phyloP scores from a whole-genome alignment of 2,329 filamentous ascomycete species.

The Furcasterigmium sp. region DNA sequence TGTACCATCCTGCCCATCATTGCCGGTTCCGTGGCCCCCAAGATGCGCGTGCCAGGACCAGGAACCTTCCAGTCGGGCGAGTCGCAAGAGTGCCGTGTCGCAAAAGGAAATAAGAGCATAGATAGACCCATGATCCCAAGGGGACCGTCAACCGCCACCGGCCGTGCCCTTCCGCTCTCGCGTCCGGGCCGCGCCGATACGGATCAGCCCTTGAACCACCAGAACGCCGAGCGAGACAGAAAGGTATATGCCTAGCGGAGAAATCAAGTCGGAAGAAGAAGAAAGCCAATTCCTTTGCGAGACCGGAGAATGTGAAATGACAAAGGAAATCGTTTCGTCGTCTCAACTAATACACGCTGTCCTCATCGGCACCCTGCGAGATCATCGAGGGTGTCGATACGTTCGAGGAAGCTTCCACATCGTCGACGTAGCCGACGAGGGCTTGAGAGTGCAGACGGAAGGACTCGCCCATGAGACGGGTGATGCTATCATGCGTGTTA shows the following conservation, averaged over 20 bases:
- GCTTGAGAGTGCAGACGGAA: conserved; percentile 97
- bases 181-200: conserved; percentile 4
- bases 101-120: neutral
- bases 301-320: conserved; percentile 22
- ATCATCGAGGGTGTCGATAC: conserved; percentile 68
- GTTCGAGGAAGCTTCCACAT: conserved; percentile 64
- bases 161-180: conserved; percentile 6
- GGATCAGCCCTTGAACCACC: neutral
- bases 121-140: neutral
- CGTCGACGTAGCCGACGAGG: conserved; percentile 89
- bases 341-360: conserved; percentile 63
- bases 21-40: conserved; percentile 24
- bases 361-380: conserved; percentile 65
- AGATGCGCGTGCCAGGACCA: conserved; percentile 19
- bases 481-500: conserved; percentile 56
- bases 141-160: conserved; percentile 3
- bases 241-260: conserved; percentile 33
- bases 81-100: no score
- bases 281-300: conserved; percentile 22
- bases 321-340: conserved; percentile 48
- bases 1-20: conserved; percentile 30
- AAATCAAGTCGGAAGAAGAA: conserved; percentile 22
- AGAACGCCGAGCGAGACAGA: conserved; percentile 20
- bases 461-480: conserved; percentile 94
- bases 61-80: no score